Percentiles rank a stretch among this genome's conserved stretches.
These are phyloP conservation scores for Tetradesmus obliquus DNA, from an alignment of 139 green algal genomes.

Conservation along the genomic window DNA sequence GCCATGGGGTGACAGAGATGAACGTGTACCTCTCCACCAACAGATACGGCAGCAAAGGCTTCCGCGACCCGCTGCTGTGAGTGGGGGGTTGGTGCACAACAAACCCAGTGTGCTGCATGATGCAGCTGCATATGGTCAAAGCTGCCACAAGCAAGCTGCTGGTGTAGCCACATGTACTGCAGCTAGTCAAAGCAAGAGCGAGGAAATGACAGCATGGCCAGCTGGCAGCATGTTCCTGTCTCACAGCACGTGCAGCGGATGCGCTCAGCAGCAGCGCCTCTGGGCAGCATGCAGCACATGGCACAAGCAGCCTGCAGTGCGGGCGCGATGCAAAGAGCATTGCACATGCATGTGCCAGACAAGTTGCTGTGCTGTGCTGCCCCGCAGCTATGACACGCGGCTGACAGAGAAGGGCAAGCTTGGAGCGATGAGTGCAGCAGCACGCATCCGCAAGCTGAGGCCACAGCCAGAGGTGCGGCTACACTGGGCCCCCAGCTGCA, in stretches of 20 bases:
- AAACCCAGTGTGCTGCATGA: background rate
- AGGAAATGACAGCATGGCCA: too few relatives aligned
- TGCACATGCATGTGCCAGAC: too few relatives aligned
- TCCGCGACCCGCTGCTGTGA: slow-evolving; percentile 57
- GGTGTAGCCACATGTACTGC: background rate
- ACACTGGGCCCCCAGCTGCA: too few relatives aligned
- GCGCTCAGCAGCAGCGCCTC: too few relatives aligned
- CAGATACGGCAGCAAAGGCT: slow-evolving; percentile 35
- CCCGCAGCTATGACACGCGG: slow-evolving; percentile 46
- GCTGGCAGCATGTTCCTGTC: too few relatives aligned
- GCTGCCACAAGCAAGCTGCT: background rate
- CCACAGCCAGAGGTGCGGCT: slow-evolving; percentile 19
- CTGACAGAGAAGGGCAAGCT: slow-evolving; percentile 31
- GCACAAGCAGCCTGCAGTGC: background rate
- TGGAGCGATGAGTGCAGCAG: slow-evolving; percentile 6
- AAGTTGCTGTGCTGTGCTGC: background rate
- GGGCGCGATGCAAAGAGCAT: too few relatives aligned
- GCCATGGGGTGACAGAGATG: slow-evolving; percentile 59
- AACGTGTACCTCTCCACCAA: slow-evolving; percentile 59
- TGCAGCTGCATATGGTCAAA: background rate
- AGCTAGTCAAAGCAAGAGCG: too few relatives aligned
- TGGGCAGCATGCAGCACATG: background rate
- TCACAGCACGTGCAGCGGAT: too few relatives aligned
- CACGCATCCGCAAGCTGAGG: slow-evolving; percentile 12
- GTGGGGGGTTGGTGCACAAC: background rate